These are phyloP conservation scores for Vanderwaltozyma tropicalis DNA, from an alignment of 805 yeast species.

Conservation along the genomic window DNA sequence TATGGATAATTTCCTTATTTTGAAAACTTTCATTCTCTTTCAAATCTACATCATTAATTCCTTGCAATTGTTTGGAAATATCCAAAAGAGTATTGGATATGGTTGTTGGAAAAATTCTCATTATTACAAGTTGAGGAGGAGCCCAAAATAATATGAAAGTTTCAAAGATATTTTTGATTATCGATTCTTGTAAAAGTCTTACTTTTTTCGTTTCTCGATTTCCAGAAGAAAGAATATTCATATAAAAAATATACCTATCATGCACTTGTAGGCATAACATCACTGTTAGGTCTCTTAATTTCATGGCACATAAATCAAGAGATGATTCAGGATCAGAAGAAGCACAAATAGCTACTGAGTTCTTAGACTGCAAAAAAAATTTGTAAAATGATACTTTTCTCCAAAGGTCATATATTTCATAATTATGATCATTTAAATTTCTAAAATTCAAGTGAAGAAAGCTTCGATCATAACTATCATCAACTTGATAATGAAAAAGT, in stretches of 20 bases:
- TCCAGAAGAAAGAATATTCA: background rate
- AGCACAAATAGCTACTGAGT: conserved; percentile 15
- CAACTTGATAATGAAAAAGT: conserved; percentile 17
- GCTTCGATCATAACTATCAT: conserved; percentile 11
- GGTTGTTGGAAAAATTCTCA: conserved; percentile 33
- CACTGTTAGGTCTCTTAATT: conserved; percentile 25
- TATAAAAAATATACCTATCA: conserved; percentile 11
- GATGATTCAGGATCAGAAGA: conserved; percentile 16
- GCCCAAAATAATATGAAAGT: conserved; percentile 47
- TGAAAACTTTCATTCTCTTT: conserved; percentile 4
- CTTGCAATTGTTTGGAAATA: too few species aligned
- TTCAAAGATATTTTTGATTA: conserved; percentile 15
- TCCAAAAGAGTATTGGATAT: background rate
- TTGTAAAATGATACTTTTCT: conserved; percentile 21
- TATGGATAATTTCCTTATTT: conserved; percentile 11
- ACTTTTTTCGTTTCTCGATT: background rate
- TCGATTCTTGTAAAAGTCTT: conserved; percentile 10
- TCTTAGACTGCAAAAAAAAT: conserved; percentile 14
- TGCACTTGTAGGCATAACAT: conserved; percentile 21
- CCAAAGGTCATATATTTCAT: conserved; percentile 16
- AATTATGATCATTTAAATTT: conserved; percentile 12
- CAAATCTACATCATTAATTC: conserved; percentile 8
- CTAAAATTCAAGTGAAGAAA: conserved; percentile 9
- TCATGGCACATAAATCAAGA: conserved; percentile 23
- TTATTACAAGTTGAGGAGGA: conserved; percentile 44